Evolutionary conservation across 2,329 filamentous ascomycete species (phyloP).

Genomic region (Allantophomopsis lycopodina): DNA sequence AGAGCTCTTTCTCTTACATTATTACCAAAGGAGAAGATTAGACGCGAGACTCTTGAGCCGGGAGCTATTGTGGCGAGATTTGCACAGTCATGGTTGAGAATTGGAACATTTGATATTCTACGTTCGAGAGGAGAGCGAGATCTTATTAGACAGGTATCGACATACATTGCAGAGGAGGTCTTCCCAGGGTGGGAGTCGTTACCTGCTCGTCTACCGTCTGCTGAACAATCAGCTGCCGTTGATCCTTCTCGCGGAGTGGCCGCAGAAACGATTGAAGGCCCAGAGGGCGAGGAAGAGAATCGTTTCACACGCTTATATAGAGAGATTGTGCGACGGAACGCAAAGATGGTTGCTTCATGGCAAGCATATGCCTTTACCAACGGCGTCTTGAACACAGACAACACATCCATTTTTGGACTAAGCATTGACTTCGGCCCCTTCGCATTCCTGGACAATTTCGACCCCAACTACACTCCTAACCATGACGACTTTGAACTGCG

Average conservation of each 20-base stretch:
- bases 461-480: constrained; percentile 88
- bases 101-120: constrained; percentile 94
- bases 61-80: constrained; percentile 89
- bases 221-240: constrained; percentile 29
- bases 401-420: constrained; percentile 80
- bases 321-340: constrained; percentile 76
- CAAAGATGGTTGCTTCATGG: constrained; percentile 80
- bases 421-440: constrained; percentile 95
- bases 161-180: constrained; percentile 78
- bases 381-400: constrained; percentile 94
- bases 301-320: constrained; percentile 78
- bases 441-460: constrained; percentile 95
- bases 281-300: constrained; percentile 60
- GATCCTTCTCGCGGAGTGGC: constrained; percentile 30
- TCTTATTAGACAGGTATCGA: constrained; percentile 60
- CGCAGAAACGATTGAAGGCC: constrained; percentile 50
- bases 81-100: constrained; percentile 78
- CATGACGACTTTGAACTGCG: constrained; percentile 83
- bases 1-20: constrained; percentile 73
- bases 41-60: constrained; percentile 71
- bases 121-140: constrained; percentile 67
- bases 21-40: constrained; percentile 57
- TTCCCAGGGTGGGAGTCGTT: constrained; percentile 80
- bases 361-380: constrained; percentile 99
- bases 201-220: constrained; percentile 43